phyloP scores from a whole-genome alignment of 2,329 filamentous ascomycete genomes.

The Stemphylium beticola region DNA sequence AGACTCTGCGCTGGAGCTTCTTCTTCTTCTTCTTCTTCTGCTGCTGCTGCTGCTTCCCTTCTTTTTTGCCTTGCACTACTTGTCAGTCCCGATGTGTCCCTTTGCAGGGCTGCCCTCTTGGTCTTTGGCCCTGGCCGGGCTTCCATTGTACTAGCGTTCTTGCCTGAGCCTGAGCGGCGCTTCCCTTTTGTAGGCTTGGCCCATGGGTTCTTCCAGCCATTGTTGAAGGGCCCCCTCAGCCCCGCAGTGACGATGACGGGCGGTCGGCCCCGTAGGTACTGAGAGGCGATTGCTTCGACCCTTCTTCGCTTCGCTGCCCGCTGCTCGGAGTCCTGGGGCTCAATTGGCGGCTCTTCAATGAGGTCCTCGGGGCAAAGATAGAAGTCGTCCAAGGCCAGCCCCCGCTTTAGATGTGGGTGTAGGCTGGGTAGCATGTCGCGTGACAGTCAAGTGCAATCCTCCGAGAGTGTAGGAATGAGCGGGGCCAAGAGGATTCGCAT shows the following conservation, averaged over 20 bases:
- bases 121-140: not conserved
- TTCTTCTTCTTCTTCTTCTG: too few relatives aligned
- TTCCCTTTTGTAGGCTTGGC: constrained; percentile 6
- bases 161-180: not conserved
- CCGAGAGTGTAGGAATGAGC: constrained; percentile 8
- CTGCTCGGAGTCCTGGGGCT: constrained; percentile 64
- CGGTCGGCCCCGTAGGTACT: constrained; percentile 63
- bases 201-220: constrained; percentile 49
- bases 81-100: not conserved
- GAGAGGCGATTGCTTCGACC: constrained; percentile 65
- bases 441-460: not conserved
- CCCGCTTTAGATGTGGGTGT: constrained; percentile 34
- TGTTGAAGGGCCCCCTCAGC: constrained; percentile 66
- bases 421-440: constrained; percentile 25
- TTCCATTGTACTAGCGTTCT: not conserved
- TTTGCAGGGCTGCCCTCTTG: not conserved
- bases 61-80: not conserved
- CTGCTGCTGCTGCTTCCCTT: not conserved
- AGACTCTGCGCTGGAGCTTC: not conserved
- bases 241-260: constrained; percentile 66
- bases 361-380: constrained; percentile 43
- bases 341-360: constrained; percentile 54
- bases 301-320: constrained; percentile 59
- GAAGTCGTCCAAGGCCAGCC: constrained; percentile 30
- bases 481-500: constrained; percentile 15